Evolutionary conservation across 805 yeast species (phyloP).

Genomic region (Candida adriatica): DNA sequence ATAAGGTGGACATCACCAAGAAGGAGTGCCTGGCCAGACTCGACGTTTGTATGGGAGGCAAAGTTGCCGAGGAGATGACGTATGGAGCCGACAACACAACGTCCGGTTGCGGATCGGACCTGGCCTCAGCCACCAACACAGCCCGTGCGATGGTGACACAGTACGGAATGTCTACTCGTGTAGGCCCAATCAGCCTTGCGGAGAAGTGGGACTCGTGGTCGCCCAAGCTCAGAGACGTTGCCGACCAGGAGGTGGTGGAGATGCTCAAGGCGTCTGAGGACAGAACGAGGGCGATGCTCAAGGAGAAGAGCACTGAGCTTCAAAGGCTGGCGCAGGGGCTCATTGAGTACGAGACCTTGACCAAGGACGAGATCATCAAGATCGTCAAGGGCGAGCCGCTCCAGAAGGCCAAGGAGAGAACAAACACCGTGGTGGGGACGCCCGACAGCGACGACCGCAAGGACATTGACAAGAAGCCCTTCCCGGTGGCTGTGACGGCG

Average conservation of each 20-base stretch:
- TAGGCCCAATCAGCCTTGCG: constrained; percentile 86
- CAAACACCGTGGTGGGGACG: constrained; percentile 69
- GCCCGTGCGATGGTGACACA: constrained; percentile 97
- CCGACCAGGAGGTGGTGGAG: constrained; percentile 85
- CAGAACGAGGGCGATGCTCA: constrained; percentile 66
- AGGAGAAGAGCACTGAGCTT: constrained; percentile 59
- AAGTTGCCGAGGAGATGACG: constrained; percentile 89
- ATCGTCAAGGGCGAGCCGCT: constrained; percentile 76
- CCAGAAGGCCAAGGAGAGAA: constrained; percentile 56
- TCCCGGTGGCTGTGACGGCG: constrained; percentile 24
- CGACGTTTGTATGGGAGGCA: constrained; percentile 99
- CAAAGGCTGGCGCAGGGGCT: constrained; percentile 88
- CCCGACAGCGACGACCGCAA: constrained; percentile 40
- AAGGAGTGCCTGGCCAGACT: constrained; percentile 84
- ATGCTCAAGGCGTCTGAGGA: constrained; percentile 69
- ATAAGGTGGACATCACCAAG: constrained; percentile 88
- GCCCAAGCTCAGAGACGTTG: constrained; percentile 75
- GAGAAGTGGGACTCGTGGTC: constrained; percentile 97
- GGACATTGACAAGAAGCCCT: constrained; percentile 26
- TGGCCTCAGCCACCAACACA: constrained; percentile 80
- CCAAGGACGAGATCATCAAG: constrained; percentile 82
- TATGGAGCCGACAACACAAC: constrained; percentile 92
- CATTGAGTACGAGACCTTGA: constrained; percentile 91
- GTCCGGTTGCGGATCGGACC: constrained; percentile 90
- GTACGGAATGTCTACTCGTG: constrained; percentile 90